Evolutionary conservation across 306 rosid genomes (phyloP).

Genomic region (Casuarina cunninghamiana): DNA sequence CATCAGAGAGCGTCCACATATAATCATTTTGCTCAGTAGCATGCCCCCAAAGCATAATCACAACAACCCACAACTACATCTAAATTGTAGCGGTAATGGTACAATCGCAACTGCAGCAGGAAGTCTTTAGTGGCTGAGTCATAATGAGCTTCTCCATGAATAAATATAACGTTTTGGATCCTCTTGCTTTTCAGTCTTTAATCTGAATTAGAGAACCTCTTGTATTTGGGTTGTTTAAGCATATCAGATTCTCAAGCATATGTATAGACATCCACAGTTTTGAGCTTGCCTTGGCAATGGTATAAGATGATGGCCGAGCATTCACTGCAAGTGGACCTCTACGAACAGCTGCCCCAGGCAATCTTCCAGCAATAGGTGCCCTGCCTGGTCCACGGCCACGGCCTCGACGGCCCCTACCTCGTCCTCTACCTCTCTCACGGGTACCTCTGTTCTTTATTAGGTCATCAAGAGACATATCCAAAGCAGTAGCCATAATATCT

Average conservation of each 20-base stretch:
- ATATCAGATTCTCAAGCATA: conserved; percentile 74
- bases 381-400: conserved; percentile 74
- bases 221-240: conserved; percentile 40
- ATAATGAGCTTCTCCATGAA: conserved; percentile 70
- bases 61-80: conserved; percentile 59
- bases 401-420: conserved; percentile 66
- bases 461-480: conserved; percentile 93
- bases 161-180: conserved; percentile 45
- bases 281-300: conserved; percentile 99
- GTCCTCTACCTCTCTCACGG: conserved; percentile 74
- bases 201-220: conserved; percentile 40
- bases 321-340: conserved; percentile 70
- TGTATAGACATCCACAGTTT: conserved; percentile 72
- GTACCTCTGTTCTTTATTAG: conserved; percentile 75
- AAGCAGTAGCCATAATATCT: conserved; percentile 64
- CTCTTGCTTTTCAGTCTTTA: conserved; percentile 60
- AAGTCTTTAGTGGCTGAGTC: conserved; percentile 54
- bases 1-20: conserved; percentile 46
- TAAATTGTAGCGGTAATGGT: conserved; percentile 55
- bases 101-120: conserved; percentile 45
- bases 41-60: conserved; percentile 76
- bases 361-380: conserved; percentile 56
- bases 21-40: conserved; percentile 45
- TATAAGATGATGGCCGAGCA: conserved; percentile 68
- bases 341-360: conserved; percentile 47